Evolutionary conservation across 352 stramenopile species (phyloP), one percentile per base, ranked within the genome.

Genomic region (Globisporangium uncinulatum): DNA sequence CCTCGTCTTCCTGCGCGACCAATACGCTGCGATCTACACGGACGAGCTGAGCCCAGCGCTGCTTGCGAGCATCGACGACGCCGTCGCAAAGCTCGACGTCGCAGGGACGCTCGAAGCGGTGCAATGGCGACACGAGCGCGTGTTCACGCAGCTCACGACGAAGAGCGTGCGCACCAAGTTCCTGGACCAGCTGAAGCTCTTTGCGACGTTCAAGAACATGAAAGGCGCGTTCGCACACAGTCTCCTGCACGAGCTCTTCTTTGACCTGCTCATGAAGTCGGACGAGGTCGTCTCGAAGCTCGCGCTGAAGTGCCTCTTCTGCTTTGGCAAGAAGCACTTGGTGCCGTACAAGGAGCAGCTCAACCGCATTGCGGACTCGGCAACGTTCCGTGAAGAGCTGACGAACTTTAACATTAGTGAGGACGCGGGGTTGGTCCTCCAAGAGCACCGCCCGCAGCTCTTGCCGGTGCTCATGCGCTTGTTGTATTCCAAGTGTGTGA

Each of bases 401-500:
- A 89, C 93, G 13, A 94, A 73, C 15, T 96, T 97, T 63, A 88
- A 89, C 54, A 79, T 97, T 58, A 76, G 76, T 24, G 65, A 82
- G 2, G 76, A 76, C n/a, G 72, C 81, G 0, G 75, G 82, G 15
- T 43, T 84, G 8, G 73, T 98, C 29, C 69, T 94, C 20, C 70
- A 69, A 6, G 87, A 95, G 47, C 92, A 98, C 54, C 83, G 89
- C 4, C 61, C 56, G 0, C 70, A 76, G 37, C 69, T 97, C 8
- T 39, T 97, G 6, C 92, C 90, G 7, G 76, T 98, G 4, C 68
- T 98, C 10, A 73, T 96, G 56, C 81, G 92, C 13, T 44, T 98
- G 37, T 56, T 98, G 49, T 98, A 96, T 67, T 90, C 89, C 7
- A 94, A 96, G 57, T 95, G 94, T 42, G 73, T 96, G 21, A 90